Evolutionary conservation across 177 flowering plant species (phyloP).

Genomic region (Vitis hybrid): DNA sequence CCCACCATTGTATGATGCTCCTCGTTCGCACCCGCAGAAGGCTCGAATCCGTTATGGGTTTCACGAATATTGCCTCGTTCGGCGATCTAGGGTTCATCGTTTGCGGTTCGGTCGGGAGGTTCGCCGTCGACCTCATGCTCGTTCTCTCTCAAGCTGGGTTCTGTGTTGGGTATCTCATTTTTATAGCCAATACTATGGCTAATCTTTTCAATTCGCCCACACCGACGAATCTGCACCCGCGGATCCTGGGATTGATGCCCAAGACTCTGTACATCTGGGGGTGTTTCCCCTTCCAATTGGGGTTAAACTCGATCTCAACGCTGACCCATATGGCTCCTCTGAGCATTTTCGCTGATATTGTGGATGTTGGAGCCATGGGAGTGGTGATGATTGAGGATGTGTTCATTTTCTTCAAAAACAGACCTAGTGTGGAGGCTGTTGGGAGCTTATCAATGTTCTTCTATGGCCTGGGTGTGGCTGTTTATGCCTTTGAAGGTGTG

Average conservation of each 20-base stretch:
- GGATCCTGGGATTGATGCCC: constrained; percentile 16
- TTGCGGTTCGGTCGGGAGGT: constrained; percentile 29
- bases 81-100: constrained; percentile 34
- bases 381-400: constrained; percentile 71
- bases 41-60: constrained; percentile 21
- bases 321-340: constrained; percentile 43
- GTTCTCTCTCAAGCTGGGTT: constrained; percentile 39
- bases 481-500: constrained; percentile 74
- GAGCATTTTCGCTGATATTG: constrained; percentile 41
- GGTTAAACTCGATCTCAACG: constrained; percentile 36
- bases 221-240: neutral
- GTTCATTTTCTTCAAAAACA: constrained; percentile 24
- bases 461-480: constrained; percentile 70
- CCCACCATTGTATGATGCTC: constrained; percentile 31
- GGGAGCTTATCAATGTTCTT: constrained; percentile 50
- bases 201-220: constrained; percentile 10
- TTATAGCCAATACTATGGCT: constrained; percentile 32
- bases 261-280: constrained; percentile 27
- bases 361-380: constrained; percentile 36
- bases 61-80: constrained; percentile 23
- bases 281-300: constrained; percentile 40
- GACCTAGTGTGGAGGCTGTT: constrained; percentile 41
- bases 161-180: constrained; percentile 35
- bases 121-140: constrained; percentile 29
- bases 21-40: constrained; percentile 25